A percentile compares a stretch with the other conserved stretches of the same genome.
Evolutionary conservation across 179 eudicot species (phyloP).

Genomic region (Sideroxylon spinosum): DNA sequence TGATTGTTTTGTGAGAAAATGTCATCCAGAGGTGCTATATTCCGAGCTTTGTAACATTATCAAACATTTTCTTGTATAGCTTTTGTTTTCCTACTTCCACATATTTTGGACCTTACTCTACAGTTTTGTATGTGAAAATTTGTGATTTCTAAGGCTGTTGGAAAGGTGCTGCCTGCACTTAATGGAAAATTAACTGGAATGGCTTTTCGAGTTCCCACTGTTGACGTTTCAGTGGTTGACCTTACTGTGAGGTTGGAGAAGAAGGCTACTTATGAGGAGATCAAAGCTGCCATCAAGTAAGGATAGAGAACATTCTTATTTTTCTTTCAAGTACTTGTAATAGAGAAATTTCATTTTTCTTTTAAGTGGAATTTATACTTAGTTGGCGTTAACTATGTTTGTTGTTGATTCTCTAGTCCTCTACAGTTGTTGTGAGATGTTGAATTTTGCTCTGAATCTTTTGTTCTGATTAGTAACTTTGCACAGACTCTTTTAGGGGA

Average conservation of each 20-base stretch:
- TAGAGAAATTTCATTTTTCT: too few species aligned
- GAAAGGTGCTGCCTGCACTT: conserved; percentile 62
- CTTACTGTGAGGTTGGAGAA: conserved; percentile 37
- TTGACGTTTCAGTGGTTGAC: conserved; percentile 63
- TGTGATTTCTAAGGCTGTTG: conserved; percentile 48
- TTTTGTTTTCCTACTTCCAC: not conserved
- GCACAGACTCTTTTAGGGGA: too few species aligned
- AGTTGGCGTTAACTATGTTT: not conserved
- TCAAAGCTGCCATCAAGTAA: conserved; percentile 61
- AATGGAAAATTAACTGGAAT: conserved; percentile 36
- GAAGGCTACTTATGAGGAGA: conserved; percentile 24
- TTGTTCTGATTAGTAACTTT: not conserved
- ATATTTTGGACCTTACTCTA: not conserved
- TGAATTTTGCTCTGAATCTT: not conserved
- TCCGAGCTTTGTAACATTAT: not conserved
- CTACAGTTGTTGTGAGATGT: not conserved
- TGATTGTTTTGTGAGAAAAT: not conserved
- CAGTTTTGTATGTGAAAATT: not conserved
- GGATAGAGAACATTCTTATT: not conserved
- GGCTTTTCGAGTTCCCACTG: conserved; percentile 64
- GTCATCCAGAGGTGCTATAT: not conserved
- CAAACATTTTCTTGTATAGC: not conserved
- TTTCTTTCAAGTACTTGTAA: not conserved
- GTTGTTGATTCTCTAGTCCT: not conserved
- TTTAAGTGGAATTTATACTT: not conserved